These are phyloP conservation scores for Psilocybe subaeruginosa DNA, from an alignment of 768 basidiomycete species.

Conservation along the genomic window DNA sequence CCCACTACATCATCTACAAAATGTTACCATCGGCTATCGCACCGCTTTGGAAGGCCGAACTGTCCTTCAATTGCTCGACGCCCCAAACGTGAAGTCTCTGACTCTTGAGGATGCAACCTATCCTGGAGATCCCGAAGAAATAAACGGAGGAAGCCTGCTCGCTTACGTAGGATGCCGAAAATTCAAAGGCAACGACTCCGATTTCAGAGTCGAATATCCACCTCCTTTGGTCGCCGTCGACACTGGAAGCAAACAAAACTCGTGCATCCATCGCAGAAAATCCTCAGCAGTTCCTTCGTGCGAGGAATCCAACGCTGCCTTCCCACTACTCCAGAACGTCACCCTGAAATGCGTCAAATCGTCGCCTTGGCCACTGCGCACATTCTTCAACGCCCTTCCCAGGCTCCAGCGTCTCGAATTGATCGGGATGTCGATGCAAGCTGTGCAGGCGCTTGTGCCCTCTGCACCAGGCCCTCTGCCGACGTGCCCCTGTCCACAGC, in stretches of 20 bases:
- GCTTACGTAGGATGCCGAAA: constrained; percentile 39
- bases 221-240: constrained; percentile 5
- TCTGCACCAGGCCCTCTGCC: constrained; percentile 8
- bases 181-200: constrained; percentile 7
- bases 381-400: constrained; percentile 33
- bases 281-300: constrained; percentile 18
- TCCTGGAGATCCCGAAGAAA: constrained; percentile 39
- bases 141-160: constrained; percentile 43
- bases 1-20: constrained; percentile 38
- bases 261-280: constrained; percentile 13
- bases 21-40: constrained; percentile 48
- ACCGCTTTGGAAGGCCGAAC: constrained; percentile 38
- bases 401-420: constrained; percentile 36
- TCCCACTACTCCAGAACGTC: constrained; percentile 38
- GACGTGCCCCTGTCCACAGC: constrained; percentile 34
- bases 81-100: constrained; percentile 39
- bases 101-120: constrained; percentile 49
- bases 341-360: constrained; percentile 40
- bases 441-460: constrained; percentile 34
- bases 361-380: constrained; percentile 30
- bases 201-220: neutral
- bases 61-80: constrained; percentile 43
- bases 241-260: neutral
- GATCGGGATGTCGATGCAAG: constrained; percentile 35
- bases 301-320: constrained; percentile 30